Evolutionary conservation across 1,139 yeast genomes (phyloP).

Genomic region (Geotrichum siamense): DNA sequence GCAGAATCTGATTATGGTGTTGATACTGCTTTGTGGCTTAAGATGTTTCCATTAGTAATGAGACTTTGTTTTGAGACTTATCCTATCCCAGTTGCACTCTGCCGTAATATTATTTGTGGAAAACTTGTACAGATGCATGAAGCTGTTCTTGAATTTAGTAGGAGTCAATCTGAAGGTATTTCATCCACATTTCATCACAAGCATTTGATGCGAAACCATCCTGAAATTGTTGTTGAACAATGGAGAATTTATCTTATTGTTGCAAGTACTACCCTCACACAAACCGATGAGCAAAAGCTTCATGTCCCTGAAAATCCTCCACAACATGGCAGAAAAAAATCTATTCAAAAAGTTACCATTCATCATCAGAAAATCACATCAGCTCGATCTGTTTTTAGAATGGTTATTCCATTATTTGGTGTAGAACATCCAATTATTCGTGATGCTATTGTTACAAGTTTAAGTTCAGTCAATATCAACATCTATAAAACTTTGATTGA

Average conservation of each 20-base stretch:
- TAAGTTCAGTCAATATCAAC: constrained; percentile 85
- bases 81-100: constrained; percentile 90
- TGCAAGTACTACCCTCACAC: constrained; percentile 86
- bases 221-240: constrained; percentile 73
- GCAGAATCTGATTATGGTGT: constrained; percentile 94
- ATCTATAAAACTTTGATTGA: constrained; percentile 79
- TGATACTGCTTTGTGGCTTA: constrained; percentile 91
- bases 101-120: constrained; percentile 88
- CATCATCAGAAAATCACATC: constrained; percentile 91
- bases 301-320: constrained; percentile 46
- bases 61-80: constrained; percentile 69
- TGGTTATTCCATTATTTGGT: constrained; percentile 76
- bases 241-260: constrained; percentile 86
- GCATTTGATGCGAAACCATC: constrained; percentile 42
- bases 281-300: constrained; percentile 75
- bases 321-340: constrained; percentile 58
- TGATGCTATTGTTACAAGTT: constrained; percentile 80
- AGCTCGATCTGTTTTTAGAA: constrained; percentile 79
- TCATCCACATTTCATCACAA: constrained; percentile 23
- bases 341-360: constrained; percentile 59
- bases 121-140: constrained; percentile 87
- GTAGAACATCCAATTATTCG: constrained; percentile 65
- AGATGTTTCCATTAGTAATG: constrained; percentile 71
- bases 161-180: constrained; percentile 32
- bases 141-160: constrained; percentile 57